Evolutionary conservation across 1,284 basidiomycete genomes (phyloP).

Genomic region (Fomitopsis schrenkii): DNA sequence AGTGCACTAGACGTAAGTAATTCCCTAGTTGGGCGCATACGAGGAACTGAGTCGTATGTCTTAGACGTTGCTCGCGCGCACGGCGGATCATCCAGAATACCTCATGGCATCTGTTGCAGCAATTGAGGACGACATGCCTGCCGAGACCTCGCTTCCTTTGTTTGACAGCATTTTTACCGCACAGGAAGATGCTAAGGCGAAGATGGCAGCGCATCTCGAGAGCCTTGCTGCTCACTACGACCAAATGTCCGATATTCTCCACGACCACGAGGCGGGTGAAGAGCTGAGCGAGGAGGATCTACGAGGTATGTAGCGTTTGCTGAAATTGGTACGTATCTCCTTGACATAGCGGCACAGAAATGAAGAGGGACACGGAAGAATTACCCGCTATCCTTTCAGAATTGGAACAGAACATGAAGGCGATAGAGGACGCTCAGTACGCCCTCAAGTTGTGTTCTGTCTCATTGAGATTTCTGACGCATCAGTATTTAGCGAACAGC

Average conservation of each 20-base stretch:
- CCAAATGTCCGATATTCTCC: slow-evolving; percentile 64
- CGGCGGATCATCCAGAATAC: slow-evolving; percentile 62
- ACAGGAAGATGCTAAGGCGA: slow-evolving; percentile 53
- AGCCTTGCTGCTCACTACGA: slow-evolving; percentile 69
- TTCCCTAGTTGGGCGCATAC: not conserved
- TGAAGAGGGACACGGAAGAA: slow-evolving; percentile 74
- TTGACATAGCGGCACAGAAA: slow-evolving; percentile 40
- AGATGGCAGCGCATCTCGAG: slow-evolving; percentile 72
- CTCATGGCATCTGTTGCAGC: slow-evolving; percentile 49
- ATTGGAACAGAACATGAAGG: slow-evolving; percentile 50
- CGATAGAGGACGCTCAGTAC: slow-evolving; percentile 55
- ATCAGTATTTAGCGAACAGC: slow-evolving; percentile 38
- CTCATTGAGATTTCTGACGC: not conserved
- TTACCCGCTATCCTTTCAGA: slow-evolving; percentile 69
- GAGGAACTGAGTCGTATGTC: not conserved
- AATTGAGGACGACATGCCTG: slow-evolving; percentile 51
- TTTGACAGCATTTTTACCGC: slow-evolving; percentile 46
- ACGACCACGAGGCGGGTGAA: slow-evolving; percentile 63
- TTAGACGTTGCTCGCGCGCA: slow-evolving; percentile 57
- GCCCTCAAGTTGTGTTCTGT: slow-evolving; percentile 17
- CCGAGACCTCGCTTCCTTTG: slow-evolving; percentile 31
- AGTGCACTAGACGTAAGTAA: slow-evolving; percentile 56
- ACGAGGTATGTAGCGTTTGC: slow-evolving; percentile 43
- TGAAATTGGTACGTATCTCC: not conserved
- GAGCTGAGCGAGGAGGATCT: slow-evolving; percentile 64